Evolutionary conservation across 2,329 filamentous ascomycete species (phyloP), one percentile per base, ranked within the genome.

Genomic region (Trichophyton equinum): DNA sequence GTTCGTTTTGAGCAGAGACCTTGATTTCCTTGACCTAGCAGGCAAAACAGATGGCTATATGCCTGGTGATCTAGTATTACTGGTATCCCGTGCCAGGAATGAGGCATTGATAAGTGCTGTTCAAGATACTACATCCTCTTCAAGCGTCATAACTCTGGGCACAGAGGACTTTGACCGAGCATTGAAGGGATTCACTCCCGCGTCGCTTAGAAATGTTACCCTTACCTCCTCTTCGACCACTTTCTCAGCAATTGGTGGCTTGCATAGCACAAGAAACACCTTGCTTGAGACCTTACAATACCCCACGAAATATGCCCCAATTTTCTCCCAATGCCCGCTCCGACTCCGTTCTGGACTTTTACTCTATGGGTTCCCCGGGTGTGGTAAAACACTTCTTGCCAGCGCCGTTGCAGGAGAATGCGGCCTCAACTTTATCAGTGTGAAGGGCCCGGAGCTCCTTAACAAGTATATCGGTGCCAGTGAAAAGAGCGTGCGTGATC

Each of bases 401-500:
- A 95, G 89, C 62, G 94, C 94, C 0, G 92, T 99, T n/a, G 94
- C 95, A 11, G 92, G 92, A 61, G 94, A 99, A 76, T 97, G 92
- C 69, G 92, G 92, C 0, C 84, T 99, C 63, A 99, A 99, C 74
- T 99, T 99, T 75, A 99, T 99, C 74, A 91, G 87, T 46, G 94
- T 99, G 69, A 99, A 99, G 76, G 94, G 94, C 0, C 94, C 94
- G 0, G 95, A 99, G 73, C 97, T 99, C 62, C 77, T 99, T 60
- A 99, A 99, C 79, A 99, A 99, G 76, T 99, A 99, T 73, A 99
- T 99, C 62, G 94, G 94, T 70, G 94, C 94, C 0, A 95, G 89
- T 30, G 94, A 99, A 70, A 99, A 99, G 79, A 91, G 86, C 63
- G 91, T 99, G 5, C 85, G 95, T 47, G 94, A 99, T 72, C 79